Evolutionary conservation across 2,329 filamentous ascomycete genomes (phyloP), one percentile per base, ranked within the genome.

Genomic region (Leptodontidium sp.): DNA sequence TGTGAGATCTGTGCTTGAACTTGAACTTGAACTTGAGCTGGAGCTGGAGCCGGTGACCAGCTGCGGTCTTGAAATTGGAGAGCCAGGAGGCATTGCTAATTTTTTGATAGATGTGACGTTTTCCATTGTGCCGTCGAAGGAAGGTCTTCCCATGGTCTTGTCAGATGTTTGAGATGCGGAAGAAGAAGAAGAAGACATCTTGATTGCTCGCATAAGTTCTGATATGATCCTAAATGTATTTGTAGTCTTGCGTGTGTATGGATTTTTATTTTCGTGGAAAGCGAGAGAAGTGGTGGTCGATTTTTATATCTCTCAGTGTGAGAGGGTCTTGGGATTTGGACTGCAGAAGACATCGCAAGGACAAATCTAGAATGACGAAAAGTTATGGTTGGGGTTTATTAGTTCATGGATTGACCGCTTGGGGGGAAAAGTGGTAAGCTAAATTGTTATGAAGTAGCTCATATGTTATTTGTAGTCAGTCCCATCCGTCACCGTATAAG

Each of bases 21-120:
- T 50, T n/a, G 32, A 45, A 2, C 29, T 53, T 21, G 61, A 63
- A 32, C 32, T 64, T 24, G 62, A 57, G 15, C n/a, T 43, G 49
- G 62, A 55, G 21, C 17, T 57, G 17, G 52, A 55, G 26, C 12
- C 26, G 52, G 29, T 55, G 52, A n/a, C 2, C 12, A 53, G 24
- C 26, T 53, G 52, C 15, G 29, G 52, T 55, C 52, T 55, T 55
- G 50, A 14, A 8, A 14, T 32, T 35, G 29, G 29, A 35, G 29
- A 15, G 14, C 29, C 7, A 9, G 29, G 14, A n/a, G 52, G 14
- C 17, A 6, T 24, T 35, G 26, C 52, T 55, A 26, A 6, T 12
- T 17, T 14, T 29, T 26, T 35, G 12, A 26, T 55, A 26, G 26
- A n/a, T 35, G 52, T 55, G 52, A 55, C 52, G 52, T 55, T 5